Percentiles rank a stretch among this genome's conserved stretches.
Evolutionary conservation across 2,329 filamentous ascomycete genomes (phyloP).

Genomic region (Lachnellula occidentalis): DNA sequence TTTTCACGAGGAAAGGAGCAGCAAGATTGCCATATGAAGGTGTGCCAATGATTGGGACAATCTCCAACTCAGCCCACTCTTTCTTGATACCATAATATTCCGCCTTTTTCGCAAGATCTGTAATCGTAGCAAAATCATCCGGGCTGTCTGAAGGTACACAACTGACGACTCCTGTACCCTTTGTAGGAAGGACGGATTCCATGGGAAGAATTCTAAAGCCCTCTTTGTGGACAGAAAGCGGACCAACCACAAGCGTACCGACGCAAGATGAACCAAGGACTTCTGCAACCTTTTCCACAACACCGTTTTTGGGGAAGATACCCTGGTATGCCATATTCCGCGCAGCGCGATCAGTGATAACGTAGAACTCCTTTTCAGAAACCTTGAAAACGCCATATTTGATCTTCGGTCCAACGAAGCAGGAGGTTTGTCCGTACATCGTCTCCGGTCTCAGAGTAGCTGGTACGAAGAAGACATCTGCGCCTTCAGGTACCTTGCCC

Average conservation of each 20-base stretch:
- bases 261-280: slow-evolving; percentile 74
- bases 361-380: slow-evolving; percentile 71
- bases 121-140: slow-evolving; percentile 86
- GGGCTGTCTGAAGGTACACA: slow-evolving; percentile 94
- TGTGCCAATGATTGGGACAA: slow-evolving; percentile 83
- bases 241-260: slow-evolving; percentile 84
- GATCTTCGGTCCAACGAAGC: slow-evolving; percentile 88
- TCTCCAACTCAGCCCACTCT: slow-evolving; percentile 90
- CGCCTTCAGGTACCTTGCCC: slow-evolving; percentile 71
- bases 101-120: slow-evolving; percentile 87
- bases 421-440: slow-evolving; percentile 97
- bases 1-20: slow-evolving; percentile 77
- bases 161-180: slow-evolving; percentile 95
- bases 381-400: slow-evolving; percentile 84
- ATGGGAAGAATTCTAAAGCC: slow-evolving; percentile 89
- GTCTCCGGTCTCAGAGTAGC: slow-evolving; percentile 93
- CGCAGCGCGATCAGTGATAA: slow-evolving; percentile 76
- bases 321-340: slow-evolving; percentile 97
- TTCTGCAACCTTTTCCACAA: slow-evolving; percentile 68
- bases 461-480: slow-evolving; percentile 82
- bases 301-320: slow-evolving; percentile 71
- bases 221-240: slow-evolving; percentile 77
- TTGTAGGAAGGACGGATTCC: slow-evolving; percentile 85
- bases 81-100: slow-evolving; percentile 96
- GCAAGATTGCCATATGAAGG: slow-evolving; percentile 81